A percentile compares a stretch with the other conserved stretches of the same genome.
Conservation (phyloP, 2,329 filamentous ascomycete genomes). For the Alternaria novae-zelandiae region DNA sequence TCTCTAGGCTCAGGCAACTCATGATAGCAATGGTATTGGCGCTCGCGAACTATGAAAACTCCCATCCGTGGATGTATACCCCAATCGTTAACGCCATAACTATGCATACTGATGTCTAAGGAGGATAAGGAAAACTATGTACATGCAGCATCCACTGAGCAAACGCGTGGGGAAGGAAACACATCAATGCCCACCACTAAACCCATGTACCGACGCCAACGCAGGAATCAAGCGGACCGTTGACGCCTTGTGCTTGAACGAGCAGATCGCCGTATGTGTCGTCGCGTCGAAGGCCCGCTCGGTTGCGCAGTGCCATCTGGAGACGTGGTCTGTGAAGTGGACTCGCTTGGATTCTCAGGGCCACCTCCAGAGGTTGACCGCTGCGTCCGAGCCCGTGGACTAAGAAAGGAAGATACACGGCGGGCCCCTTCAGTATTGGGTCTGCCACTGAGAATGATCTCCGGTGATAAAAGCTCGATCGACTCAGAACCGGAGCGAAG, state of each 20-base stretch:
- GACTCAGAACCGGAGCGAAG: background rate
- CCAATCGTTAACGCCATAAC: background rate
- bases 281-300: background rate
- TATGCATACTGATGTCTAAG: background rate
- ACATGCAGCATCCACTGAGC: constrained; percentile 1
- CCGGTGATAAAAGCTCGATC: background rate
- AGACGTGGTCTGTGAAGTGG: constrained; percentile 4
- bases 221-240: constrained; percentile 3
- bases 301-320: background rate
- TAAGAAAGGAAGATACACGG: constrained; percentile 4
- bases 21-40: background rate
- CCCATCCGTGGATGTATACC: background rate
- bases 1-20: background rate
- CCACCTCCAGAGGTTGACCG: constrained; percentile 2
- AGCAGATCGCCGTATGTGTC: constrained; percentile 5
- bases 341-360: constrained; percentile 6
- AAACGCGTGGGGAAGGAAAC: constrained; percentile 3
- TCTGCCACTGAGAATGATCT: background rate
- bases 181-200: background rate
- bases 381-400: background rate
- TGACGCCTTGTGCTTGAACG: constrained; percentile 3
- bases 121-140: background rate
- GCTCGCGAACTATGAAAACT: background rate
- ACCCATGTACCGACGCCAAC: constrained; percentile 2
- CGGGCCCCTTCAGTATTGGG: background rate